Percentiles rank a stretch among this genome's conserved stretches.
phyloP scores from a whole-genome alignment of 441 rosid species.

The Codiaeum variegatum region DNA sequence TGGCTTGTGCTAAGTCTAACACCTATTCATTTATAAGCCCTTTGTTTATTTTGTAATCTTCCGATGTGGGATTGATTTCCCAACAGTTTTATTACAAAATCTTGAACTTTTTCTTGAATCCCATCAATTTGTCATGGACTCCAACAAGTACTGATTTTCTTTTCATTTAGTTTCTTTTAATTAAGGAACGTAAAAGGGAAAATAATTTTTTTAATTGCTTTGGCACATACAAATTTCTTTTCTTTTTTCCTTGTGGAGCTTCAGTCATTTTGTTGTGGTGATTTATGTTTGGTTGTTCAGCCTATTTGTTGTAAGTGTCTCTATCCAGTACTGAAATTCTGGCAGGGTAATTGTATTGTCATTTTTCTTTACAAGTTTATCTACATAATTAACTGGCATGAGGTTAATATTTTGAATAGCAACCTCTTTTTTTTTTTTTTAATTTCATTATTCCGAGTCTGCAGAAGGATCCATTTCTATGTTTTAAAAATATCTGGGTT shows the following conservation, averaged over 20 bases:
- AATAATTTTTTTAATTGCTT: background rate
- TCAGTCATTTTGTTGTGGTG: background rate
- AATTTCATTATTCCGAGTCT: background rate
- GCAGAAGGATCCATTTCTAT: background rate
- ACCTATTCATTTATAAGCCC: no score
- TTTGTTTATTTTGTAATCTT: no score
- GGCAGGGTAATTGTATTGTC: background rate
- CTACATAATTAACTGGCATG: background rate
- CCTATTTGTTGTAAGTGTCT: background rate
- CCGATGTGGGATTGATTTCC: no score
- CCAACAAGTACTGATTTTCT: background rate
- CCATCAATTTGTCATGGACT: background rate
- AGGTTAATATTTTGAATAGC: background rate
- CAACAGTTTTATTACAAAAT: background rate
- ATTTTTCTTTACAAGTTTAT: background rate
- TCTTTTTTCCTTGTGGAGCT: background rate
- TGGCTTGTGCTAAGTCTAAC: no score
- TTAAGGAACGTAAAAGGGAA: background rate
- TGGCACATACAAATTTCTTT: background rate
- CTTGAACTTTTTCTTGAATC: background rate
- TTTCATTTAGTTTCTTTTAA: background rate
- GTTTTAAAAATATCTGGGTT: slow-evolving; percentile 5
- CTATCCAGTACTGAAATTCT: background rate
- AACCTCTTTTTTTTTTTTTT: background rate
- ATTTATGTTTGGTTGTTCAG: background rate